phyloP scores from a whole-genome alignment of 768 basidiomycete genomes.

The Hypholoma sublateritium region DNA sequence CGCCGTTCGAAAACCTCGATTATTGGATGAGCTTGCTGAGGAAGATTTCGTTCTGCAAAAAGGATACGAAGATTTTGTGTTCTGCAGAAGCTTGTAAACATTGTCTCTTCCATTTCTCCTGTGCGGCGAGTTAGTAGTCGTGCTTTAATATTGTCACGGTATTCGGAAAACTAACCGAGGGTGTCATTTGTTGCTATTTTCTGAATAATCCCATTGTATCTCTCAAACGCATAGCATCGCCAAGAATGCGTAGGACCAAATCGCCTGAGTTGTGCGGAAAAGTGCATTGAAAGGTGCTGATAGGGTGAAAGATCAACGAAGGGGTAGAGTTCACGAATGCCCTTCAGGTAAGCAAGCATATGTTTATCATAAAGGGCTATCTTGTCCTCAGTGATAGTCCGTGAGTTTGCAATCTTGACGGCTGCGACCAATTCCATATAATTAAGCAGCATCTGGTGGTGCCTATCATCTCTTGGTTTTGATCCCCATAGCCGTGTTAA shows the following conservation, averaged over 20 bases:
- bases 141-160: not conserved
- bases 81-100: constrained; percentile 23
- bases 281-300: constrained; percentile 41
- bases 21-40: not conserved
- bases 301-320: constrained; percentile 27
- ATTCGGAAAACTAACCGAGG: constrained; percentile 24
- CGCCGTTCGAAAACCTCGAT: not conserved
- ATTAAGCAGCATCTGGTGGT: constrained; percentile 24
- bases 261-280: constrained; percentile 24
- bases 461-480: constrained; percentile 1
- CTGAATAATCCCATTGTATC: constrained; percentile 25
- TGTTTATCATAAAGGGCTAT: constrained; percentile 25
- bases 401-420: constrained; percentile 26
- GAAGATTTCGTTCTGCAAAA: not conserved
- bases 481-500: constrained; percentile 36
- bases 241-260: constrained; percentile 39
- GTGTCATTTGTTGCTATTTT: constrained; percentile 27
- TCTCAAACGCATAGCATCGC: constrained; percentile 34
- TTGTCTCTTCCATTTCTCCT: constrained; percentile 30
- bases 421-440: constrained; percentile 37
- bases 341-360: constrained; percentile 31
- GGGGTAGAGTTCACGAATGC: constrained; percentile 29
- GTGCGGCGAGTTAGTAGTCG: not conserved
- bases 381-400: constrained; percentile 16
- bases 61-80: constrained; percentile 21